Base-by-base conservation (phyloP, 495 filamentous ascomycete genomes). In the Staphylotrichum tortipilum region DNA sequence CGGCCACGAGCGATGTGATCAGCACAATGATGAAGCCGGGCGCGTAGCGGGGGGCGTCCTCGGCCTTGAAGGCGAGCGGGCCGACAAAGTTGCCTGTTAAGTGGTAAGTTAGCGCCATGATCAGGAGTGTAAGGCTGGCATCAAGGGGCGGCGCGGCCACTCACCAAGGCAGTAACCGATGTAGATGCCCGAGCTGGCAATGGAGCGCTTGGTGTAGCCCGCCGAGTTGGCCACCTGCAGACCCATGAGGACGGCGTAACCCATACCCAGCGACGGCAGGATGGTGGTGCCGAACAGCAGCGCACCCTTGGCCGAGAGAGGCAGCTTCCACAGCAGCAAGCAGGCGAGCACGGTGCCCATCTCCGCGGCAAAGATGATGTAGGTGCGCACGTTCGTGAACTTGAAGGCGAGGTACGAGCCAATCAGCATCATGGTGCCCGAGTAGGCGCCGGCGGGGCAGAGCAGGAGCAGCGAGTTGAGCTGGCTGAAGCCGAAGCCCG, bases 151-250 rank as follows among this genome's bases (percentile, higher is more conserved):
- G 31, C 14, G 6, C 14, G 44, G 41, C 8, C 17, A 35, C 47
- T 39, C 56, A 64, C 65, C 67, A 40, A 73, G 55, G 50, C 65
- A 71, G 47, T 72, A 74, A 6, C 70, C 69, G 35, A 73, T 66
- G 47, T 67, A 73, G 9, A 73, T 47, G 1, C 65, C 67, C 0
- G 68, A 60, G 2, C 58, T 63, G 7, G 63, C 61, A 24, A 71
- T 54, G 0, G 64, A 62, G 10, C 68, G 61, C 51, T 72, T 72
- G 1, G 68, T 73, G 44, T 73, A 70, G 2, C 72, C 72, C 1
- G 72, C 71, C 42, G 63, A 72, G 54, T 76, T 74, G 8, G 70
- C 72, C 34, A 72, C 63, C 34, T 66, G 60, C 12, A 75, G 53
- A 2, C 71, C 67, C 68, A 77, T 73, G 24, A 58, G 37, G 17